A percentile compares a stretch with the other conserved stretches of the same genome.
These are phyloP conservation scores for Eremochloa ophiuroides DNA, from an alignment of 176 grass and related monocot species.

Conservation along the genomic window DNA sequence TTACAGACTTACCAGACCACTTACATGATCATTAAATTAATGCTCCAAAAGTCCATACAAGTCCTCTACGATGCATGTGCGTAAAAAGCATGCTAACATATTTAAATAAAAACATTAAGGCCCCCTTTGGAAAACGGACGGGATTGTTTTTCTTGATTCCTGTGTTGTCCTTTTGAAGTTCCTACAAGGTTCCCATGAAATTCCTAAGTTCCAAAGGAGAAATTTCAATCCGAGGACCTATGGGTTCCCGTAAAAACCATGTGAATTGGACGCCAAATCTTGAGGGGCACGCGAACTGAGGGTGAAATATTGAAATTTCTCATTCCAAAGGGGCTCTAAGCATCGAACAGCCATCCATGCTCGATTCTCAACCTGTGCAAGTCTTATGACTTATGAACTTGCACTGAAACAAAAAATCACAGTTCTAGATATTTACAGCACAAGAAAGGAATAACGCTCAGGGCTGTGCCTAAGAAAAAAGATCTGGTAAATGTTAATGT, in stretches of 20 bases:
- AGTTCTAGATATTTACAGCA: neutral
- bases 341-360: neutral
- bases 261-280: too few relatives aligned
- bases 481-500: neutral
- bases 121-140: neutral
- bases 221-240: too few relatives aligned
- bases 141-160: neutral
- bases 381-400: neutral
- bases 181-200: neutral
- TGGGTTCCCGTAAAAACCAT: too few relatives aligned
- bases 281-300: too few relatives aligned
- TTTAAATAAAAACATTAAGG: neutral
- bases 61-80: neutral
- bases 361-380: neutral
- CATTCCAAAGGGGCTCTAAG: neutral
- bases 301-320: too few relatives aligned
- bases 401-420: neutral
- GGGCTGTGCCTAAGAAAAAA: neutral
- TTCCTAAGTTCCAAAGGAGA: neutral
- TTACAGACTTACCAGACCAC: neutral
- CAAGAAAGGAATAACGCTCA: neutral
- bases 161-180: neutral
- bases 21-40: constrained; percentile 3
- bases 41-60: neutral
- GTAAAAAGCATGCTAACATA: neutral